Percentiles rank a stretch among this genome's conserved stretches.
These are phyloP conservation scores for Ehretia macrophylla DNA, from an alignment of 257 asterid species.

Conservation along the genomic window DNA sequence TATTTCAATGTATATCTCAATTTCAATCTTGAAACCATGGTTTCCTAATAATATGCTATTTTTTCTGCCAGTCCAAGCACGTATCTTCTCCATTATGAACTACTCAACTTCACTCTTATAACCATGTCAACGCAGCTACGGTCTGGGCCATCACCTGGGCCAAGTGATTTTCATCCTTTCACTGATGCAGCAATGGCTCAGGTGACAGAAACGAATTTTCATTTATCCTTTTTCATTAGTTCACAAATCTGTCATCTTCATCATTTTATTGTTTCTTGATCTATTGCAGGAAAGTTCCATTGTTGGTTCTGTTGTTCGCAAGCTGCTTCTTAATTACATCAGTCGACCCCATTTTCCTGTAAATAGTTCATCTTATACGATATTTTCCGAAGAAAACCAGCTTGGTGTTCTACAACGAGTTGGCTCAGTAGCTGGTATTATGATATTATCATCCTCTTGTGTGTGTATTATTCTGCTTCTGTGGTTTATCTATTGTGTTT, in stretches of 20 bases:
- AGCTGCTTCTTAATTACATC: slow-evolving; percentile 73
- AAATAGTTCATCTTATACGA: slow-evolving; percentile 45
- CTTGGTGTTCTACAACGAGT: slow-evolving; percentile 82
- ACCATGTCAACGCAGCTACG: slow-evolving; percentile 92
- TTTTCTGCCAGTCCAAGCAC: slow-evolving; percentile 51
- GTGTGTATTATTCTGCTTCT: not conserved
- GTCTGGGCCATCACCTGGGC: slow-evolving; percentile 91
- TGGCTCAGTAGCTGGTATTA: slow-evolving; percentile 95
- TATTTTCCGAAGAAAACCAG: slow-evolving; percentile 65
- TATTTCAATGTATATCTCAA: slow-evolving; percentile 9
- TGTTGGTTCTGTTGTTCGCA: slow-evolving; percentile 59
- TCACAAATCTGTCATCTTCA: not conserved
- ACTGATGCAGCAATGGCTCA: slow-evolving; percentile 82
- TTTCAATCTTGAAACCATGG: not conserved
- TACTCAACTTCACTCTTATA: slow-evolving; percentile 73
- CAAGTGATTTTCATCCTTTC: slow-evolving; percentile 78
- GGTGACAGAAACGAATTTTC: slow-evolving; percentile 36
- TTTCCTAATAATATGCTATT: slow-evolving; percentile 25
- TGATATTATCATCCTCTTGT: not conserved
- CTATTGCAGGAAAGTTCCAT: slow-evolving; percentile 65
- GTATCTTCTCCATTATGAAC: slow-evolving; percentile 75
- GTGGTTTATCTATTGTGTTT: not conserved
- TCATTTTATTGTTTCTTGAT: not conserved
- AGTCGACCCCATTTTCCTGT: slow-evolving; percentile 48
- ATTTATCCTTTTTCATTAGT: not conserved